Base-by-base conservation (phyloP, 805 yeast species). In the Candida lessepsii region DNA sequence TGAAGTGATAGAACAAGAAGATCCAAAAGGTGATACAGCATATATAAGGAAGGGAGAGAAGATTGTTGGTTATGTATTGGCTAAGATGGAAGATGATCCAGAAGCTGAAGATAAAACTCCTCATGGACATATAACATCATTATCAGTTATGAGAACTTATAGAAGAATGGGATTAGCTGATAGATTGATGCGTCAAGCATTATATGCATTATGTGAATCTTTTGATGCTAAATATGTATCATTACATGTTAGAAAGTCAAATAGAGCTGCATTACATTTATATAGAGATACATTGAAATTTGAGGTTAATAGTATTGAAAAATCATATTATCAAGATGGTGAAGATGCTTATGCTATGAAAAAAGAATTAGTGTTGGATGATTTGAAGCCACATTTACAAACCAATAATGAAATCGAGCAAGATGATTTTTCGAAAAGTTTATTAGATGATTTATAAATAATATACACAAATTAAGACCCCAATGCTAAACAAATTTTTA, bases 301-400 rank as follows among this genome's bases (percentile, higher is more conserved):
- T 59, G 90, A 84, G 59, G 93, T 87, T 30, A 71, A 84, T 42
- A 78, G 82, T 29, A 80, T 93, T 43, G 96, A 89, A 53, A 83
- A 78, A 48, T 76, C 84, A n/a, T 93, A 93, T 61, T 93, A 93
- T 55, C 96, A 90, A 39, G 97, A 93, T 63, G 96, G 95, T 23
- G 99, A 93, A 64, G 97, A 93, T 64, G 99, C 99, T 11, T 91
- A 90, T 61, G 84, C 93, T 29, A 93, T 93, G 99, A 81, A 80
- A 57, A 86, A 86, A 57, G 72, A 69, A 2, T 70, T 88, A 49
- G 68, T 67, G 15, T 56, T 81, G 33, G 81, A 81, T 11, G 83
- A 81, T 18, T 65, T 84, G 46, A 45, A 79, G 32, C 89, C 91
- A 16, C 72, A 76, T 42, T 60, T 62, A 30, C 75, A 74, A 46